Evolutionary conservation across 768 basidiomycete species (phyloP).

Genomic region (Dioszegia crocea): DNA sequence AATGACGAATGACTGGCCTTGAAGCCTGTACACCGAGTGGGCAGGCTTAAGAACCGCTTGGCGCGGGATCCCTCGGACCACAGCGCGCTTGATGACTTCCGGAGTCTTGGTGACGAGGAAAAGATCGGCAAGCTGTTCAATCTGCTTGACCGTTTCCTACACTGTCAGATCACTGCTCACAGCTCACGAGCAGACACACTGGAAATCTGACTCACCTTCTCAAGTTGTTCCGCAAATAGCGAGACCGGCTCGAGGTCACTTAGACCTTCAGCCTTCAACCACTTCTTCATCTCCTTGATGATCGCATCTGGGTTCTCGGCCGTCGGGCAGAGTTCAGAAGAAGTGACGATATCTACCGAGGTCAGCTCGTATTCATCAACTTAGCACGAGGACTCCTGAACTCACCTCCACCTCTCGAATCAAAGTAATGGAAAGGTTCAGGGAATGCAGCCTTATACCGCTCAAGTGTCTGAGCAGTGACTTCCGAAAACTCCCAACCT

Average conservation of each 20-base stretch:
- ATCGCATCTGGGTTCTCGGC: slow-evolving; percentile 62
- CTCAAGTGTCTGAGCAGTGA: slow-evolving; percentile 70
- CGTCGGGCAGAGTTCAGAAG: slow-evolving; percentile 61
- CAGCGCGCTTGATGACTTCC: slow-evolving; percentile 74
- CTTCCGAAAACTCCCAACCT: slow-evolving; percentile 90
- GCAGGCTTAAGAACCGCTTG: slow-evolving; percentile 89
- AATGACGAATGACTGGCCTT: slow-evolving; percentile 78
- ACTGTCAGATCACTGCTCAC: not conserved
- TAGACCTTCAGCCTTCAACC: slow-evolving; percentile 83
- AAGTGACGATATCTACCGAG: slow-evolving; percentile 70
- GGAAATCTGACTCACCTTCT: slow-evolving; percentile 61
- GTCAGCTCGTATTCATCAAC: too few relatives aligned
- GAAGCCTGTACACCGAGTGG: slow-evolving; percentile 81
- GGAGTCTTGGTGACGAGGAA: slow-evolving; percentile 62
- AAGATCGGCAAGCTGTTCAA: slow-evolving; percentile 71
- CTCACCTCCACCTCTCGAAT: slow-evolving; percentile 68
- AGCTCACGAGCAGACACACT: not conserved
- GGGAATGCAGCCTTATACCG: slow-evolving; percentile 87
- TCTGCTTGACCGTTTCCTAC: slow-evolving; percentile 70
- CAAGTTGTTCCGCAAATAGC: slow-evolving; percentile 82
- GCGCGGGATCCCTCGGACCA: slow-evolving; percentile 89
- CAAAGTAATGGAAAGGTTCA: slow-evolving; percentile 70
- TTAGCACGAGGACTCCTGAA: too few relatives aligned
- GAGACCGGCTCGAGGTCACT: slow-evolving; percentile 89
- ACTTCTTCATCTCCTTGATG: slow-evolving; percentile 71